Percentiles rank a stretch among this genome's conserved stretches.
These are phyloP conservation scores for Cryoendolithus antarcticus DNA, from an alignment of 2,329 filamentous ascomycete species.

Conservation along the genomic window DNA sequence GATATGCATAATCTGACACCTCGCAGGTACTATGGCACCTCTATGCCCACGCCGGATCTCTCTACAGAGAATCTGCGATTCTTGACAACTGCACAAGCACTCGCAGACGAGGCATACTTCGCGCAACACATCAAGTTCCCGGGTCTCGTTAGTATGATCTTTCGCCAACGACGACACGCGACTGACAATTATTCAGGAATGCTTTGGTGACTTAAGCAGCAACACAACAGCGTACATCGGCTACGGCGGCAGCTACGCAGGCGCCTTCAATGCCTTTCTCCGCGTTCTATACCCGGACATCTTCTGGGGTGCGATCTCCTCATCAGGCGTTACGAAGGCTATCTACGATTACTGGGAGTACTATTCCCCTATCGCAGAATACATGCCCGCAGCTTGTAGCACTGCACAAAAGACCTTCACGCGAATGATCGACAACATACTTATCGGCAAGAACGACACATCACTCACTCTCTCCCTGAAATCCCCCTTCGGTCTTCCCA, in stretches of 20 bases:
- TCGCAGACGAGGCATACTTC: constrained; percentile 75
- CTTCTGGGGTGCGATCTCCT: constrained; percentile 69
- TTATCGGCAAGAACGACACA: constrained; percentile 34
- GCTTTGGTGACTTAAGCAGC: constrained; percentile 47
- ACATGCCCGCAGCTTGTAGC: constrained; percentile 51
- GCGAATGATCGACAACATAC: constrained; percentile 47
- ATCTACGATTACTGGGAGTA: constrained; percentile 62
- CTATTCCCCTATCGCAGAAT: constrained; percentile 45
- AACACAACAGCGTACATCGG: constrained; percentile 57
- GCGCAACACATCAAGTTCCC: constrained; percentile 58
- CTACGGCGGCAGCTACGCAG: constrained; percentile 77
- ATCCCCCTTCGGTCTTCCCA: constrained; percentile 38
- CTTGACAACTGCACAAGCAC: constrained; percentile 67
- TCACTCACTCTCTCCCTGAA: constrained; percentile 38
- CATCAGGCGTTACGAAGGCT: constrained; percentile 65
- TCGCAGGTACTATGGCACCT: constrained; percentile 65
- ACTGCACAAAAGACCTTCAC: constrained; percentile 48
- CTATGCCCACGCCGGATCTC: constrained; percentile 56
- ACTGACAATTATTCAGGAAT: constrained; percentile 29
- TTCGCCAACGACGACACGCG: background rate
- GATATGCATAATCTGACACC: too few species aligned
- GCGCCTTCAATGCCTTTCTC: constrained; percentile 64
- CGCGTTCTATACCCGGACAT: constrained; percentile 65
- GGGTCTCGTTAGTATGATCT: constrained; percentile 40
- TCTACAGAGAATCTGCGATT: constrained; percentile 63